Conservation (phyloP, 177 flowering plant species). For the Vitis hybrid region DNA sequence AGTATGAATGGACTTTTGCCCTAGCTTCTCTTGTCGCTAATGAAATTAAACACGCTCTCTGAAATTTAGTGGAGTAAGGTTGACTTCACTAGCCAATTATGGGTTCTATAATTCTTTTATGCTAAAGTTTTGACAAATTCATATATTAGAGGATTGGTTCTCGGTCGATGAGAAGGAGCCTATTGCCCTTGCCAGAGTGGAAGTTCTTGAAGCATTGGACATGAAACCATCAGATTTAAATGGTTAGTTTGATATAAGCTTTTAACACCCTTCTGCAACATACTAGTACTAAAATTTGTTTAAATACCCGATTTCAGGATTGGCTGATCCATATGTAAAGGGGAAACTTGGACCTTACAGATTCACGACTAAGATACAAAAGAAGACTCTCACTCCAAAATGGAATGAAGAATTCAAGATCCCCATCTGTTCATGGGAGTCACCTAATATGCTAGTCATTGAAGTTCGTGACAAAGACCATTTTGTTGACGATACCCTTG, state of each 20-base stretch:
- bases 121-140: background rate
- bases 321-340: constrained; percentile 97
- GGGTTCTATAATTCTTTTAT: too few relatives aligned
- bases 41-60: too few relatives aligned
- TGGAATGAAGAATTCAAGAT: constrained; percentile 95
- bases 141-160: constrained; percentile 70
- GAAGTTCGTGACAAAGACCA: constrained; percentile 93
- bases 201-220: constrained; percentile 83
- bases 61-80: too few relatives aligned
- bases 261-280: background rate
- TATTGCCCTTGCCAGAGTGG: constrained; percentile 71
- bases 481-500: constrained; percentile 77
- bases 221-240: constrained; percentile 93
- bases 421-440: constrained; percentile 82
- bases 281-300: background rate
- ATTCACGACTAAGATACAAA: constrained; percentile 72
- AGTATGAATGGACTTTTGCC: background rate
- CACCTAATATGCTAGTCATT: constrained; percentile 58
- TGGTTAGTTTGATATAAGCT: constrained; percentile 43
- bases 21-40: too few relatives aligned
- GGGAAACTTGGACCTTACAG: constrained; percentile 76
- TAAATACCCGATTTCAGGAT: constrained; percentile 47
- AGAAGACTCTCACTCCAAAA: constrained; percentile 83
- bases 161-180: constrained; percentile 78
- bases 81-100: too few relatives aligned